phyloP scores from a whole-genome alignment of 2,329 filamentous ascomycete species.

The Colletotrichum sansevieriae region DNA sequence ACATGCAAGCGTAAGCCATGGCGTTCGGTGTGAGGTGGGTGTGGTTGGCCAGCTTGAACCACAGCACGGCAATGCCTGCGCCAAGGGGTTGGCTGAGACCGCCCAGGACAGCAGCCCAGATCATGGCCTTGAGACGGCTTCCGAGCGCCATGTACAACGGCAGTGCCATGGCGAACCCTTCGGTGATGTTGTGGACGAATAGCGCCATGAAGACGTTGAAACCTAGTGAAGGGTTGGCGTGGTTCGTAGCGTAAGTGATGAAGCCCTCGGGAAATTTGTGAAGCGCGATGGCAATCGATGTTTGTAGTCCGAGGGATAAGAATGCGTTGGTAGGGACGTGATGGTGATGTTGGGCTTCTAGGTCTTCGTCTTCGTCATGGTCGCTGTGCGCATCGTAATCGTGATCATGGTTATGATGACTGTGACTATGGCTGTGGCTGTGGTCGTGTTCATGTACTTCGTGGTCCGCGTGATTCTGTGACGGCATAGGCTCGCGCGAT shows the following conservation, averaged over 20 bases:
- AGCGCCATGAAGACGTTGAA: constrained; percentile 94
- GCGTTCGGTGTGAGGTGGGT: constrained; percentile 64
- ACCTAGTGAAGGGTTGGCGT: constrained; percentile 89
- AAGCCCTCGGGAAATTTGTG: constrained; percentile 93
- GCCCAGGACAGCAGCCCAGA: constrained; percentile 86
- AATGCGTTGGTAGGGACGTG: constrained; percentile 96
- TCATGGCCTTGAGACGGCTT: constrained; percentile 83
- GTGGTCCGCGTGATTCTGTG: constrained; percentile 44
- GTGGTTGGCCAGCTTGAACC: constrained; percentile 79
- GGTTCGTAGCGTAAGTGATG: constrained; percentile 96
- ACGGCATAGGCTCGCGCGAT: constrained; percentile 53
- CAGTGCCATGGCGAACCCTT: constrained; percentile 94
- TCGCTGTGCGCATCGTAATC: constrained; percentile 45
- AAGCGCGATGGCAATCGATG: constrained; percentile 91
- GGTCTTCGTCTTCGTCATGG: constrained; percentile 53
- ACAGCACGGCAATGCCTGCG: constrained; percentile 84
- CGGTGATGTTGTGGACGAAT: constrained; percentile 98
- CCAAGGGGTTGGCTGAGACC: constrained; percentile 90
- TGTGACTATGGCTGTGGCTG: constrained; percentile 40
- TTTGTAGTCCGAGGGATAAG: constrained; percentile 94
- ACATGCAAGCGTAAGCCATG: constrained; percentile 83
- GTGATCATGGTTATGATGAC: constrained; percentile 19
- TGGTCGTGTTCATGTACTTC: constrained; percentile 45
- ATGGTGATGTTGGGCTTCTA: constrained; percentile 80
- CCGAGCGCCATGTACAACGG: constrained; percentile 92